phyloP scores from a whole-genome alignment of 208 protist genomes.

The Trypanosoma cruzi region DNA sequence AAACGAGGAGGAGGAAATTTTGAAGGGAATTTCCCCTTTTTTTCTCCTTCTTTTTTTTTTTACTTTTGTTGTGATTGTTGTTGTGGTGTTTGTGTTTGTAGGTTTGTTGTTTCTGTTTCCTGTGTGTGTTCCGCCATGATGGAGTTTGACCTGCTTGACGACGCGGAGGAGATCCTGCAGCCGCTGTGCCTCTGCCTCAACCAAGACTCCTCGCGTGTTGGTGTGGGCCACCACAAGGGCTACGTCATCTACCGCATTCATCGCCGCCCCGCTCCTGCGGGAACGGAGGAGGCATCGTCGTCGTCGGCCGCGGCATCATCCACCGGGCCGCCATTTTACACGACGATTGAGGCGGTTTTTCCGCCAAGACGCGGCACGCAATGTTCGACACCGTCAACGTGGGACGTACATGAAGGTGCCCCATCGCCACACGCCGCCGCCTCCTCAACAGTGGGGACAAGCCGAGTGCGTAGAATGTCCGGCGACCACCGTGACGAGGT shows the following conservation, averaged over 20 bases:
- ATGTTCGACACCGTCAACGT: not conserved
- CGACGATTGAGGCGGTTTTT: slow-evolving; percentile 25
- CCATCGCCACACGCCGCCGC: not conserved
- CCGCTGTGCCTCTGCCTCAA: slow-evolving; percentile 66
- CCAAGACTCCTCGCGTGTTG: slow-evolving; percentile 63
- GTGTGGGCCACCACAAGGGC: slow-evolving; percentile 66
- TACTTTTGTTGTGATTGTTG: not conserved
- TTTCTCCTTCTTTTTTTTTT: slow-evolving; percentile 6
- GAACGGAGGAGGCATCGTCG: not conserved
- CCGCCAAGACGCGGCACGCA: not conserved
- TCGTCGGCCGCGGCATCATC: too few relatives aligned
- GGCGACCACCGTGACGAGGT: not conserved
- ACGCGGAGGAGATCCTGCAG: slow-evolving; percentile 31
- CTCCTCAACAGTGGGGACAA: not conserved
- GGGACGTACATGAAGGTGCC: not conserved
- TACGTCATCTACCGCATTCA: slow-evolving; percentile 68
- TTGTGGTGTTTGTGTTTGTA: slow-evolving; percentile 3
- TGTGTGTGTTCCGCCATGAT: not conserved
- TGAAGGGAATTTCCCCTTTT: not conserved
- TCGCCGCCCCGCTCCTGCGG: not conserved
- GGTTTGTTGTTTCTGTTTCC: slow-evolving; percentile 7
- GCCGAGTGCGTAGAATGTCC: not conserved
- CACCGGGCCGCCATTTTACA: slow-evolving; percentile 20
- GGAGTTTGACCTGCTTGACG: slow-evolving; percentile 31
- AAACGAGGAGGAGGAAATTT: not conserved